A percentile compares a stretch with the other conserved stretches of the same genome.
phyloP scores from a whole-genome alignment of 768 basidiomycete genomes.

The Amanita thiersii region DNA sequence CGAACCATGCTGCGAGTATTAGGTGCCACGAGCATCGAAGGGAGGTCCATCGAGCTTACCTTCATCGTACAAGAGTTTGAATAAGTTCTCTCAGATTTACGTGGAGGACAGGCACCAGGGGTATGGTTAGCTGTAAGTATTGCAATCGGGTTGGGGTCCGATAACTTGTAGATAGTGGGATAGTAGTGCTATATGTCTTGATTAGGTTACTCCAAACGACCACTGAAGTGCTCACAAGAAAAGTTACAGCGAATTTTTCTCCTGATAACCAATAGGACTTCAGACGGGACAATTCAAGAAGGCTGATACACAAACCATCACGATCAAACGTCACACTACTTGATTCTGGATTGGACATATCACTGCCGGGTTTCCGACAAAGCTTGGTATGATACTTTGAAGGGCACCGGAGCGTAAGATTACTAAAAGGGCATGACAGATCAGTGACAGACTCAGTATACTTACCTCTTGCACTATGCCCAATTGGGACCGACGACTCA shows the following conservation, averaged over 20 bases:
- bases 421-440: neutral
- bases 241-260: constrained; percentile 53
- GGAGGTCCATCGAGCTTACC: constrained; percentile 25
- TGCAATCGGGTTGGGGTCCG: constrained; percentile 64
- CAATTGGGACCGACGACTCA: constrained; percentile 29
- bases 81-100: constrained; percentile 44
- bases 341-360: constrained; percentile 53
- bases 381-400: constrained; percentile 37
- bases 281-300: neutral
- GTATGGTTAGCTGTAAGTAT: constrained; percentile 51
- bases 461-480: constrained; percentile 51
- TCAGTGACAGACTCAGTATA: constrained; percentile 5
- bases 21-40: neutral
- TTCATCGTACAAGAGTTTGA: constrained; percentile 75
- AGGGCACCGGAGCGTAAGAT: constrained; percentile 5
- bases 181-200: constrained; percentile 51
- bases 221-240: constrained; percentile 37
- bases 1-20: constrained; percentile 50
- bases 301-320: constrained; percentile 38
- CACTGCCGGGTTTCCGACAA: constrained; percentile 27
- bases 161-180: constrained; percentile 63
- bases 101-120: constrained; percentile 45
- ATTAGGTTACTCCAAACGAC: neutral
- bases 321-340: constrained; percentile 64
- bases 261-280: constrained; percentile 28